These are phyloP conservation scores for Brassica juncea DNA, from an alignment of 345 rosid species.

Conservation along the genomic window DNA sequence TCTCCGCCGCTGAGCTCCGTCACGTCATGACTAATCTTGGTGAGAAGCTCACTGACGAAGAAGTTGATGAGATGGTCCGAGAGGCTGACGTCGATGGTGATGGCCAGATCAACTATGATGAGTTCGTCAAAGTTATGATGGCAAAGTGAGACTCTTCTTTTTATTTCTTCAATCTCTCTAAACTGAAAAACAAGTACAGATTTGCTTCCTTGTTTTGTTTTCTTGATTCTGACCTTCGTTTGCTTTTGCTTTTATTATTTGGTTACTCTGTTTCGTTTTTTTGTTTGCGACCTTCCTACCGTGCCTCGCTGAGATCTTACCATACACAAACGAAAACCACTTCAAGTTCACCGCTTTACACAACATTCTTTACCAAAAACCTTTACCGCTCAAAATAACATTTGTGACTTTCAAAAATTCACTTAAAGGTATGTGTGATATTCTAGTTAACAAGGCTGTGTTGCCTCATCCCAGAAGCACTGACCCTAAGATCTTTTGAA, in stretches of 20 bases:
- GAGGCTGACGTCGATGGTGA: neutral
- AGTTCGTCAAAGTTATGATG: constrained; percentile 1
- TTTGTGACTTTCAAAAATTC: neutral
- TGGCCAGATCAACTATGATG: neutral
- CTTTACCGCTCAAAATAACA: neutral
- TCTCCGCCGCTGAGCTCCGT: neutral
- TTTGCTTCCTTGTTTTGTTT: neutral
- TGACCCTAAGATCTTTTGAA: neutral
- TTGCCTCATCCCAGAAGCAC: neutral
- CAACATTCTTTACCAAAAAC: neutral
- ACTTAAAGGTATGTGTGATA: neutral
- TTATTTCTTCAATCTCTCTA: neutral
- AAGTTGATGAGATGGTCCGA: neutral
- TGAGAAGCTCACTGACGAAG: neutral
- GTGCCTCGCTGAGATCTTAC: neutral
- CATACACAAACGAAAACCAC: neutral
- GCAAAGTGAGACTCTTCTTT: neutral
- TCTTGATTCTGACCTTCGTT: neutral
- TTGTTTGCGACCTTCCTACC: neutral
- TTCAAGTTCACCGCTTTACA: neutral
- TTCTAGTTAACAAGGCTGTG: neutral
- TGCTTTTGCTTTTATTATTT: neutral
- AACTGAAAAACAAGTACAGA: neutral
- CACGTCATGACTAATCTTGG: constrained; percentile 2
- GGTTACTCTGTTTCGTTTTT: neutral